Base-by-base conservation (phyloP, 805 yeast genomes). In the Lipomyces sp. region DNA sequence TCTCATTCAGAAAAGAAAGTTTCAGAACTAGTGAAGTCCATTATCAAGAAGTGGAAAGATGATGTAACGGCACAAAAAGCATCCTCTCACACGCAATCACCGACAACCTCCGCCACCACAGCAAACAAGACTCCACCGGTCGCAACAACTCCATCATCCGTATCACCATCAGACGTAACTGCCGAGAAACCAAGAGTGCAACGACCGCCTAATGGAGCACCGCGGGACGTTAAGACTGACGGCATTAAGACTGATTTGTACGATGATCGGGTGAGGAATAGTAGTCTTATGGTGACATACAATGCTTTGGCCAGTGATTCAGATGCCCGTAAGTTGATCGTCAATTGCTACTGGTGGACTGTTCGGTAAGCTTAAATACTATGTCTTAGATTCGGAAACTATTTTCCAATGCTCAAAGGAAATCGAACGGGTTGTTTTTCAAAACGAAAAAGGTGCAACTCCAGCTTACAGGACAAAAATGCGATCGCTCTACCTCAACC, bases 21-120 rank as follows among this genome's bases (percentile, higher is more conserved):
- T 57, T 81, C 88, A 11, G 78, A 83, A 1, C 79, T 90, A 53
- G 98, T 94, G 48, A 90, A 90, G 77, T 86, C 86, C 72, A 90
- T 93, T 80, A 92, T 95, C 73, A 85, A 86, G 72, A 81, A 83
- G 48, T 95, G 99, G 99, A 92, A 92, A 75, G 98, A 94, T 70
- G 87, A 87, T 60, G 96, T 94, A 15, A 87, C 77, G 37, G 79
- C 76, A 29, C 80, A 80, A 73, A 78, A 80, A 74, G 51, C 59
- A 30, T 32, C 58, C 33, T 35, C 45, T 45, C 13, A 24, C 51
- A 13, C 11, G 15, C 13, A 48, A 32, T 32, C 39, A 34, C 18
- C 58, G n/a, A 58, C 66, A 53, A 59, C 73, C 63, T 42, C 75
- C 62, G 53, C 74, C 54, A 59, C 73, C 39, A 55, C 73, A 56